Conservation (phyloP, 768 basidiomycete species). For the Rhodosporidiobolus odoratus region DNA sequence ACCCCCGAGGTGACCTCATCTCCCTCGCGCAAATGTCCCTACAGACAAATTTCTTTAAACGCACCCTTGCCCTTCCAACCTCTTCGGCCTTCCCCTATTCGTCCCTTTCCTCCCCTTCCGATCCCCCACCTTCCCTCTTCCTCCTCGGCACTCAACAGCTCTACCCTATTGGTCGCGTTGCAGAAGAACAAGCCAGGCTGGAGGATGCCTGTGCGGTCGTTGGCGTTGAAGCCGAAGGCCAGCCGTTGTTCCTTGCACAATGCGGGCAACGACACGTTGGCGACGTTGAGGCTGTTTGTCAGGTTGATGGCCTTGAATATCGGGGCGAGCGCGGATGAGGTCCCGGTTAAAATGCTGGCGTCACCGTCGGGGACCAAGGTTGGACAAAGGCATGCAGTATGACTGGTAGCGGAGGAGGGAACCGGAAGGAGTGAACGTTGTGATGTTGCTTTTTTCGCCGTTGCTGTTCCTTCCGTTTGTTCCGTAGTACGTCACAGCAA, state of each 20-base stretch:
- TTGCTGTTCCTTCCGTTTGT: no score
- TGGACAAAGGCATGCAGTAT: no score
- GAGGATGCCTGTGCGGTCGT: conserved; percentile 62
- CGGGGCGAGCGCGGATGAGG: neutral
- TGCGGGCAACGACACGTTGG: neutral
- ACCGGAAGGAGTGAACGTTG: no score
- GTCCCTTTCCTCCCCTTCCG: neutral
- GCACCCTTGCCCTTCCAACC: neutral
- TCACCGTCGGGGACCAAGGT: no score
- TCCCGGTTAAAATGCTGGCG: neutral
- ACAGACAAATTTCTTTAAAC: conserved; percentile 56
- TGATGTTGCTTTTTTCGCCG: no score
- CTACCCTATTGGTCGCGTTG: conserved; percentile 6
- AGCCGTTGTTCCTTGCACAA: neutral
- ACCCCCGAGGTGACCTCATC: conserved; percentile 69
- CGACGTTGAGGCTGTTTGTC: neutral
- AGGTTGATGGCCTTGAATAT: neutral
- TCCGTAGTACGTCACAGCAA: no score
- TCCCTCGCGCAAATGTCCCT: conserved; percentile 69
- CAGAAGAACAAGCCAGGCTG: conserved; percentile 54
- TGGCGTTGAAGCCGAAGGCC: conserved; percentile 43
- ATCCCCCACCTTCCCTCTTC: neutral
- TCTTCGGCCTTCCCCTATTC: neutral
- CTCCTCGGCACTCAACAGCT: conserved; percentile 30
- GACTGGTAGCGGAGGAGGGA: no score